These are phyloP conservation scores for Isabelozyma rhagii DNA, from an alignment of 805 yeast genomes.

Conservation along the genomic window DNA sequence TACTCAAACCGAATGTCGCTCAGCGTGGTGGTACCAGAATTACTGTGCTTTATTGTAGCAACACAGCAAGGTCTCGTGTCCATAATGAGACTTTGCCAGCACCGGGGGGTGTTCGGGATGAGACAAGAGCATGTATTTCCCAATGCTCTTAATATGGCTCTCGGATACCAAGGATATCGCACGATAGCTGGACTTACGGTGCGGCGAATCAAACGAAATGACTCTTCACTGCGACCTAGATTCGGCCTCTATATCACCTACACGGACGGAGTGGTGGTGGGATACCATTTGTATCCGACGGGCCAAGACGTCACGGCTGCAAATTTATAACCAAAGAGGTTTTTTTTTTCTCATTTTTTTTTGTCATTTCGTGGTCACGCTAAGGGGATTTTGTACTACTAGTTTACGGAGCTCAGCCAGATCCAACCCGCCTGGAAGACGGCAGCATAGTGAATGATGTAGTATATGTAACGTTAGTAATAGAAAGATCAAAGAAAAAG, in stretches of 20 bases:
- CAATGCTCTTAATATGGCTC: slow-evolving; percentile 23
- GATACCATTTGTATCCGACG: slow-evolving; percentile 12
- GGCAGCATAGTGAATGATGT: too few relatives aligned
- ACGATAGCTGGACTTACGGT: slow-evolving; percentile 30
- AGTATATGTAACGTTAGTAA: too few relatives aligned
- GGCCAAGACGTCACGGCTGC: slow-evolving; percentile 2
- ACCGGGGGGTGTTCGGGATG: slow-evolving; percentile 38
- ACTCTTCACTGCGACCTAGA: not conserved
- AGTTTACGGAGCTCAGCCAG: too few relatives aligned
- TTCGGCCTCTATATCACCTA: slow-evolving; percentile 22
- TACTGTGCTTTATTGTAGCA: slow-evolving; percentile 31
- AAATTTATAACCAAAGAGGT: slow-evolving; percentile 5
- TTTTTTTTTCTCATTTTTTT: slow-evolving; percentile 7
- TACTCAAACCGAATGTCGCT: slow-evolving; percentile 36
- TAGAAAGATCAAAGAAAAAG: too few relatives aligned
- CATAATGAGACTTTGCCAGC: slow-evolving; percentile 33
- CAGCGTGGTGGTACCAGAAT: slow-evolving; percentile 30
- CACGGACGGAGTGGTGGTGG: slow-evolving; percentile 29
- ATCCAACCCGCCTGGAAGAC: too few relatives aligned
- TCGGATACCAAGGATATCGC: slow-evolving; percentile 25
- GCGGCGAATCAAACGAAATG: not conserved
- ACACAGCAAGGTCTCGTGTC: slow-evolving; percentile 37
- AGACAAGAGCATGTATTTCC: slow-evolving; percentile 43
- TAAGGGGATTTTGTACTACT: too few relatives aligned
- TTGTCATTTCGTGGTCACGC: slow-evolving; percentile 1